Percentiles rank a stretch among this genome's conserved stretches.
phyloP scores from a whole-genome alignment of 2,329 filamentous ascomycete genomes.

The Penicillium sp. region DNA sequence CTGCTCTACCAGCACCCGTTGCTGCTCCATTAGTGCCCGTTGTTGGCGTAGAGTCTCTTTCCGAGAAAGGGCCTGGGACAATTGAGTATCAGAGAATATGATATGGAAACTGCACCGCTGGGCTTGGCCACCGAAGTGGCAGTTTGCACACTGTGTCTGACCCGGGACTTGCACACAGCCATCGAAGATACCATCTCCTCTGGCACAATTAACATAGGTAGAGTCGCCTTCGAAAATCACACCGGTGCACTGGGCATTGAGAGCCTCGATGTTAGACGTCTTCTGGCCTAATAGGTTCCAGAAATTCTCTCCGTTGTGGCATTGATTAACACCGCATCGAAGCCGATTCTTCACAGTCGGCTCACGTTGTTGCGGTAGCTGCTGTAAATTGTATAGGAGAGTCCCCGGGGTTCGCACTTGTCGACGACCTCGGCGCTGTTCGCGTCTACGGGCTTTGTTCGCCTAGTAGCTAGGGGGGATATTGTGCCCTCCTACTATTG shows the following conservation, averaged over 20 bases:
- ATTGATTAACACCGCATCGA: not conserved
- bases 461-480: not conserved
- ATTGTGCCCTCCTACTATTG: not conserved
- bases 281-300: not conserved
- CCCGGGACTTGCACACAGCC: not conserved
- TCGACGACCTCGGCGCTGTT: not conserved
- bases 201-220: not conserved
- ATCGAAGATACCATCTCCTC: not conserved
- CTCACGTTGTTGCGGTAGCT: not conserved
- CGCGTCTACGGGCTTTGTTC: not conserved
- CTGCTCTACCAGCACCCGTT: not conserved
- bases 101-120: not conserved
- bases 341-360: not conserved
- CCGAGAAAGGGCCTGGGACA: not conserved
- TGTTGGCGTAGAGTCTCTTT: not conserved
- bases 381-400: not conserved
- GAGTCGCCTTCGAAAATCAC: not conserved
- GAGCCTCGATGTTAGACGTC: not conserved
- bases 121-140: not conserved
- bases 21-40: not conserved
- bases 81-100: not conserved
- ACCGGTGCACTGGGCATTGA: not conserved
- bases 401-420: not conserved
- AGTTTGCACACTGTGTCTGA: not conserved
- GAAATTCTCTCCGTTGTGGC: not conserved